Percentiles rank a stretch among this genome's conserved stretches.
Conservation (phyloP, 2,329 filamentous ascomycete species). For the Ceratocystis huliohia region DNA sequence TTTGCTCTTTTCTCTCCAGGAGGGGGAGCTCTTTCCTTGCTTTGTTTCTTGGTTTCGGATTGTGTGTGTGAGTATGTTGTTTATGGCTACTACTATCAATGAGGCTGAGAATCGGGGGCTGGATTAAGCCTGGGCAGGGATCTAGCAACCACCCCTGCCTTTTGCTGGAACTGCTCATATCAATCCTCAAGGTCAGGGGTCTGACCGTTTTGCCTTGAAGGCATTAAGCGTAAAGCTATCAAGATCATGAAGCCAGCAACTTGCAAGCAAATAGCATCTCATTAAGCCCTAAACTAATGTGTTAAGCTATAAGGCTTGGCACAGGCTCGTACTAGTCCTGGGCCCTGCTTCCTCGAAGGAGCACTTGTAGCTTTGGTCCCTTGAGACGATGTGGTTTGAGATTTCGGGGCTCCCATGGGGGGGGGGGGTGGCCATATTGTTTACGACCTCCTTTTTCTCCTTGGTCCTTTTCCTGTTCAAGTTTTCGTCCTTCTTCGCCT, state of each 20-base stretch:
- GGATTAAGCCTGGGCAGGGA: background rate
- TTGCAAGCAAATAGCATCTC: background rate
- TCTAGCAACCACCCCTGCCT: background rate
- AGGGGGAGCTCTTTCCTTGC: background rate
- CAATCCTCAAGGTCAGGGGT: too few species aligned
- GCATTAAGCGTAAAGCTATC: too few species aligned
- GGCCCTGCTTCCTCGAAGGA: background rate
- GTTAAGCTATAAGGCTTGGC: background rate
- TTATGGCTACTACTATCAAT: background rate
- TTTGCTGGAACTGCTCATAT: background rate
- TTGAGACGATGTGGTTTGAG: slow-evolving; percentile 9
- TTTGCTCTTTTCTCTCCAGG: background rate
- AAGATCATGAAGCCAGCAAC: too few species aligned
- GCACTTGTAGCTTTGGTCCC: background rate
- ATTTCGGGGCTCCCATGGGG: background rate
- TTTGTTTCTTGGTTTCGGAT: background rate
- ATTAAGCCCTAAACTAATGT: background rate
- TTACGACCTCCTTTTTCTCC: background rate
- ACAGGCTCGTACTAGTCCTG: background rate
- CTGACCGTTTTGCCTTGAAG: too few species aligned
- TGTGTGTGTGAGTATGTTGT: background rate
- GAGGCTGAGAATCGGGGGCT: background rate
- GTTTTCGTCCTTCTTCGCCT: background rate
- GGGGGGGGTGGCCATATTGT: background rate
- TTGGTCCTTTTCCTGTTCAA: background rate